Conservation (phyloP, 2,329 filamentous ascomycete species). For the Phialophora expanda region DNA sequence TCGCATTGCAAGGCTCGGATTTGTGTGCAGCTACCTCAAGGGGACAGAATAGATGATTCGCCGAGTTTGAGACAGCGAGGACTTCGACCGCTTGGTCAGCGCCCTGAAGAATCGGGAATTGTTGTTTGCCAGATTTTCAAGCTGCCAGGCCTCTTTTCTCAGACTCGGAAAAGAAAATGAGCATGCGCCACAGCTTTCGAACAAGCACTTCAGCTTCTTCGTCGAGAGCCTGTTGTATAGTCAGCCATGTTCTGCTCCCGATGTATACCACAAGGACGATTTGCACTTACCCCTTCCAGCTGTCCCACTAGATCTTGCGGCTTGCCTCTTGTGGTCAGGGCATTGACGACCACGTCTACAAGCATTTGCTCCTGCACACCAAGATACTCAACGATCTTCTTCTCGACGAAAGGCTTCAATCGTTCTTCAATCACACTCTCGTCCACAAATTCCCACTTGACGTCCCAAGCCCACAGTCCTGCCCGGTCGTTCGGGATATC, state of each 20-base stretch:
- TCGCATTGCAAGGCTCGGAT: background rate
- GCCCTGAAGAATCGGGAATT: background rate
- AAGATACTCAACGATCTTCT: slow-evolving; percentile 96
- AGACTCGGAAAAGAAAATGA: slow-evolving; percentile 95
- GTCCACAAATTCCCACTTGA: slow-evolving; percentile 92
- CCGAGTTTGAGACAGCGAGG: background rate
- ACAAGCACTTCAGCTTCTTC: slow-evolving; percentile 94
- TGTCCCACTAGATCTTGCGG: slow-evolving; percentile 84
- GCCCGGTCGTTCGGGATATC: slow-evolving; percentile 89
- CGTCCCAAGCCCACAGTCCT: slow-evolving; percentile 87
- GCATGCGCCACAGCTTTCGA: slow-evolving; percentile 97
- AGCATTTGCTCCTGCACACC: slow-evolving; percentile 96
- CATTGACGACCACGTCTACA: slow-evolving; percentile 88
- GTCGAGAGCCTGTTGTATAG: slow-evolving; percentile 71
- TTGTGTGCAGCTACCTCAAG: background rate
- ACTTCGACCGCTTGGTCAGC: background rate
- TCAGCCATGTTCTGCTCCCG: background rate
- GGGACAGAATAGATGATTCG: background rate
- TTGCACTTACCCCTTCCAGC: slow-evolving; percentile 72
- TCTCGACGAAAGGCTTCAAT: slow-evolving; percentile 91
- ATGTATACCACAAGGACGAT: background rate
- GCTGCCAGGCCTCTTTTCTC: slow-evolving; percentile 85
- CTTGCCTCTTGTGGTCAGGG: slow-evolving; percentile 74
- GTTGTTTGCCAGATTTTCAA: slow-evolving; percentile 44
- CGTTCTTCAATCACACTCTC: slow-evolving; percentile 81